Evolutionary conservation across 2,329 filamentous ascomycete species (phyloP).

Genomic region (Aspergillus piperis): DNA sequence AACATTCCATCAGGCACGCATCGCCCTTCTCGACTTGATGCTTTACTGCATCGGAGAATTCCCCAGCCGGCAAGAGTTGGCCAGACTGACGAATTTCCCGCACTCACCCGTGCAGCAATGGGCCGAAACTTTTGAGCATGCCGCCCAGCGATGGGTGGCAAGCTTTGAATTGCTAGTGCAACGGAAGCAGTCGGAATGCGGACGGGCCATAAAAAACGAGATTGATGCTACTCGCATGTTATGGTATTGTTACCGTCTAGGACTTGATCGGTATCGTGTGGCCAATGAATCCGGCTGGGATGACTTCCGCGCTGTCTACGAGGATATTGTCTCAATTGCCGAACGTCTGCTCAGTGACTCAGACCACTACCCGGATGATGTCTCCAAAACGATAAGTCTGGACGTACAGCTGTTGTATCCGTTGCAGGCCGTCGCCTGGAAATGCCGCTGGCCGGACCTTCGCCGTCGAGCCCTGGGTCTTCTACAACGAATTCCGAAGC

Average conservation of each 20-base stretch:
- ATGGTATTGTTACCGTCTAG: slow-evolving; percentile 7
- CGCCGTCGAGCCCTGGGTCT: slow-evolving; percentile 22
- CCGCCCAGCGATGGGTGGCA: slow-evolving; percentile 10
- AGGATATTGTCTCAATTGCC: slow-evolving; percentile 11
- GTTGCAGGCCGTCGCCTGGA: slow-evolving; percentile 24
- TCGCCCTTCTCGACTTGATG: slow-evolving; percentile 19
- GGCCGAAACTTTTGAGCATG: not conserved
- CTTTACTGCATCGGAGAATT: slow-evolving; percentile 9
- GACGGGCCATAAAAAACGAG: slow-evolving; percentile 8
- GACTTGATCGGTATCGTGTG: slow-evolving; percentile 11
- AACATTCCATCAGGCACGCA: slow-evolving; percentile 14
- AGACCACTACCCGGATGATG: slow-evolving; percentile 11
- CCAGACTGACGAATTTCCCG: not conserved
- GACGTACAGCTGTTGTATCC: slow-evolving; percentile 23
- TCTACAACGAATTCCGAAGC: slow-evolving; percentile 15
- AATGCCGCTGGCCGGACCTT: slow-evolving; percentile 23
- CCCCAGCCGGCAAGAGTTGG: not conserved
- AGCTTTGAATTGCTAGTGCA: slow-evolving; percentile 15
- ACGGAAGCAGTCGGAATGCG: slow-evolving; percentile 7
- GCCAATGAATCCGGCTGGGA: slow-evolving; percentile 19
- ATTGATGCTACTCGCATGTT: slow-evolving; percentile 18
- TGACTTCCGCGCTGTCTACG: slow-evolving; percentile 9
- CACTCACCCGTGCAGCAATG: not conserved
- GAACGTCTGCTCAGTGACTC: slow-evolving; percentile 10
- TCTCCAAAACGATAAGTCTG: slow-evolving; percentile 15